Evolutionary conservation across 83 land plant species (phyloP), one percentile per base, ranked within the genome.

Genomic region (Isoetes engelmannii): DNA sequence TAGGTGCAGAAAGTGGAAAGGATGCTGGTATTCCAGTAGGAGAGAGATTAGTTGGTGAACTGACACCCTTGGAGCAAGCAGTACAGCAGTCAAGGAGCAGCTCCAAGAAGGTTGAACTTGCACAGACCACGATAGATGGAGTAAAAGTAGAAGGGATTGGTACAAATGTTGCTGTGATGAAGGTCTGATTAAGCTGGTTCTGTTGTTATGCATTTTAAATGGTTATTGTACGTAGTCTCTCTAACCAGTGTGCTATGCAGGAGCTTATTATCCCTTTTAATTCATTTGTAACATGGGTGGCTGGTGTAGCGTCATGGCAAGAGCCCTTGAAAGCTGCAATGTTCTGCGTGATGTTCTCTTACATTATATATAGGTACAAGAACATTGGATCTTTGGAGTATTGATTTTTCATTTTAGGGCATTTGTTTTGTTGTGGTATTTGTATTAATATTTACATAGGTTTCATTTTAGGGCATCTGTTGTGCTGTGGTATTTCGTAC

Each of bases 81-180:
- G 88, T 94, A 43, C 77, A 75, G 69, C 90, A 94, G 55, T 85
- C 93, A 15, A 82, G 81, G 70, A 81, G 64, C 46, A 85, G 63
- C 67, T 84, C 81, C 70, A 78, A 83, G 68, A 87, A 86, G 65
- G 84, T 90, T 47, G 85, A 88, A 17, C 45, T 68, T 19, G 99
- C 97, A 19, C 88, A 90, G 72, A 81, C 83, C 3, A 84, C 96
- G 44, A 78, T 94, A 57, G 85, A 84, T 76, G 99, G 89, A 43
- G 97, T 86, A 41, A 94, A 86, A 86, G 97, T 90, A 5, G 93
- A 94, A 47, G 99, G 97, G 17, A 81, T 94, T 65, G 99, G 86
- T 60, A 94, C 87, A 13, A 94, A 94, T 73, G 68, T 82, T 64
- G 97, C 93, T 18, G 87, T 94, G 7, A 90, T 94, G 99, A 81